Evolutionary conservation across 805 yeast species (phyloP).

Genomic region (Scheffersomyces lignosus): DNA sequence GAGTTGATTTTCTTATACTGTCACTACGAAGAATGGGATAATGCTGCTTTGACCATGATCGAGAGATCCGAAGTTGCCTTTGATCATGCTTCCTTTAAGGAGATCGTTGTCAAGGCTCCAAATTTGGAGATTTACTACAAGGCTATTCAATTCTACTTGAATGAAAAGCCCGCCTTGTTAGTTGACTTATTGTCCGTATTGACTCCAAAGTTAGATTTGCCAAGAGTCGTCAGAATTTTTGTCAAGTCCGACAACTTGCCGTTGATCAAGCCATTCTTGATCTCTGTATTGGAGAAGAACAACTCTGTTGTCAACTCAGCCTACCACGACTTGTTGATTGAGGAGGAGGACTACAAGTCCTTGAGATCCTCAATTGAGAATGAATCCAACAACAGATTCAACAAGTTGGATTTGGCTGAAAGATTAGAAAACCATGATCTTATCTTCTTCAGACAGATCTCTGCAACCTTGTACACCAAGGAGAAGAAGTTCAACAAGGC

Average conservation of each 20-base stretch:
- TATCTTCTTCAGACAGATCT: constrained; percentile 92
- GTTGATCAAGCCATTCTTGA: constrained; percentile 90
- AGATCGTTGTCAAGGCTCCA: constrained; percentile 89
- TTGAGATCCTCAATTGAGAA: constrained; percentile 80
- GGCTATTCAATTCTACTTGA: constrained; percentile 92
- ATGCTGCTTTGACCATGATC: constrained; percentile 95
- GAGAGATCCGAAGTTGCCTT: constrained; percentile 91
- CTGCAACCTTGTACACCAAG: constrained; percentile 90
- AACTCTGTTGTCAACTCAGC: constrained; percentile 90
- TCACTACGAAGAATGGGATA: constrained; percentile 99
- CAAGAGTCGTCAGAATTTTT: constrained; percentile 93
- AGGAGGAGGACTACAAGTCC: constrained; percentile 94
- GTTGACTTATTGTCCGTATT: constrained; percentile 83
- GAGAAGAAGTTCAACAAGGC: constrained; percentile 93
- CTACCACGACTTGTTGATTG: constrained; percentile 91
- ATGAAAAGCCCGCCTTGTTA: constrained; percentile 86
- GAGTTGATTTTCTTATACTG: constrained; percentile 94
- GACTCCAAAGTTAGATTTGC: constrained; percentile 87
- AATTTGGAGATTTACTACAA: constrained; percentile 96
- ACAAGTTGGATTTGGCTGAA: constrained; percentile 87
- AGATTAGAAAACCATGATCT: constrained; percentile 89
- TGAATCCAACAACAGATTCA: constrained; percentile 81
- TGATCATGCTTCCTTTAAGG: constrained; percentile 93
- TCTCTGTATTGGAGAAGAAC: constrained; percentile 87
- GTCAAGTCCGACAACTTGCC: constrained; percentile 95